Percentiles rank a stretch among this genome's conserved stretches.
These are phyloP conservation scores for Trapa bicornis DNA, from an alignment of 345 rosid genomes.

Conservation along the genomic window DNA sequence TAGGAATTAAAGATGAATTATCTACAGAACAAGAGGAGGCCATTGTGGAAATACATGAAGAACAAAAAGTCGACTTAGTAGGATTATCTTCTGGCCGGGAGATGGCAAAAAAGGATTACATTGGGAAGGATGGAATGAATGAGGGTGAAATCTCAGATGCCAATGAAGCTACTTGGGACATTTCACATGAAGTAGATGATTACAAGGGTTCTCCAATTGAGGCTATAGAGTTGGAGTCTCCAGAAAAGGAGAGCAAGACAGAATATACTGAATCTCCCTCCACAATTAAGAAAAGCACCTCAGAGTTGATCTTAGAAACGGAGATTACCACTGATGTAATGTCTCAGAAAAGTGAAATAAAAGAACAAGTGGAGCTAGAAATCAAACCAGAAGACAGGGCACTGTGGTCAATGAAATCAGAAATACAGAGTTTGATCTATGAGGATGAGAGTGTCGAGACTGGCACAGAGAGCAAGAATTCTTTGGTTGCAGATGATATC, in stretches of 20 bases:
- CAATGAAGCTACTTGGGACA: constrained; percentile 3
- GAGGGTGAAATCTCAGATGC: not conserved
- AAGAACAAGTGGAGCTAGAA: not conserved
- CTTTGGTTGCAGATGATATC: not conserved
- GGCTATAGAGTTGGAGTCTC: not conserved
- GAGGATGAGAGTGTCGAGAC: not conserved
- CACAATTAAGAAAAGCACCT: not conserved
- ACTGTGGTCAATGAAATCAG: constrained; percentile 1
- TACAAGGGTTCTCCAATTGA: not conserved
- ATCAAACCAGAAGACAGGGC: not conserved
- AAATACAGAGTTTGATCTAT: not conserved
- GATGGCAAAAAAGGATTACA: constrained; percentile 8
- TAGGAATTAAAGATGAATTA: not conserved
- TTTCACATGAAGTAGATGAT: constrained; percentile 1
- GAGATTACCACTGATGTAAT: not conserved
- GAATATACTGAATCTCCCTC: not conserved
- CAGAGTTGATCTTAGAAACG: not conserved
- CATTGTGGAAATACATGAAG: not conserved
- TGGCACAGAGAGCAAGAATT: not conserved
- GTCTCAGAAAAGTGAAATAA: constrained; percentile 1
- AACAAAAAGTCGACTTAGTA: not conserved
- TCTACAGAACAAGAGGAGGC: not conserved
- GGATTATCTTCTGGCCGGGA: constrained; percentile 4
- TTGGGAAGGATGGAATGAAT: constrained; percentile 5
- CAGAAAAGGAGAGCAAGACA: not conserved